phyloP scores from a whole-genome alignment of 1,139 yeast species.

The Suhomyces bokatorum region DNA sequence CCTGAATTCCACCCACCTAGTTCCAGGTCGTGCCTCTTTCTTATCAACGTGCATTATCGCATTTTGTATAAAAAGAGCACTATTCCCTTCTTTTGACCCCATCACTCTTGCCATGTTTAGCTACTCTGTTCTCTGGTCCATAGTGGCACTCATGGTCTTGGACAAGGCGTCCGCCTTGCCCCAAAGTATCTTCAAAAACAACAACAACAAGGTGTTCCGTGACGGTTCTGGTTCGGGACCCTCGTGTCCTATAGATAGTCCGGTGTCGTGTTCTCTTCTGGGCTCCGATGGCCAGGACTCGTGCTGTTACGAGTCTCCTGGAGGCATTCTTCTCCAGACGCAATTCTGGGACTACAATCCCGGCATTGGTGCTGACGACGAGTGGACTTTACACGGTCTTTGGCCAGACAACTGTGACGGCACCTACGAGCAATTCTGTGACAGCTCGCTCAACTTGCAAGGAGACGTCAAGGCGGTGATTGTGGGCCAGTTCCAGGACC shows the following conservation, averaged over 20 bases:
- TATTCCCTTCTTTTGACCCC: neutral
- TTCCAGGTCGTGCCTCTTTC: neutral
- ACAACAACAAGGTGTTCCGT: neutral
- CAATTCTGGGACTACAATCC: slow-evolving; percentile 96
- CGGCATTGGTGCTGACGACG: slow-evolving; percentile 65
- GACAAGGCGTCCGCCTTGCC: slow-evolving; percentile 7
- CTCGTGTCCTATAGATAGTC: slow-evolving; percentile 63
- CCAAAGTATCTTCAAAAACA: slow-evolving; percentile 3
- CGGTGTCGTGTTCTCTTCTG: slow-evolving; percentile 54
- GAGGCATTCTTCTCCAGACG: slow-evolving; percentile 80
- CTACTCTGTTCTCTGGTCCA: neutral
- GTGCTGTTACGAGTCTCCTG: slow-evolving; percentile 89
- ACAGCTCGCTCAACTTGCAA: slow-evolving; percentile 51
- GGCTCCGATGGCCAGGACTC: slow-evolving; percentile 39
- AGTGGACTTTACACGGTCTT: slow-evolving; percentile 81
- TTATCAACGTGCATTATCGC: slow-evolving; percentile 6
- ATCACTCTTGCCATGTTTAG: slow-evolving; percentile 1
- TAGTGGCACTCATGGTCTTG: slow-evolving; percentile 1
- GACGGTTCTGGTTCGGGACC: slow-evolving; percentile 1
- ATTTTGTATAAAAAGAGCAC: slow-evolving; percentile 1
- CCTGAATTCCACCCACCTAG: neutral
- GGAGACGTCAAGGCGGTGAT: slow-evolving; percentile 49
- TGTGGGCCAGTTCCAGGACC: slow-evolving; percentile 46
- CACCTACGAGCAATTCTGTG: slow-evolving; percentile 70
- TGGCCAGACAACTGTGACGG: slow-evolving; percentile 89